These are phyloP conservation scores for Scedosporium apiospermum DNA, from an alignment of 2,329 filamentous ascomycete genomes.

Conservation along the genomic window DNA sequence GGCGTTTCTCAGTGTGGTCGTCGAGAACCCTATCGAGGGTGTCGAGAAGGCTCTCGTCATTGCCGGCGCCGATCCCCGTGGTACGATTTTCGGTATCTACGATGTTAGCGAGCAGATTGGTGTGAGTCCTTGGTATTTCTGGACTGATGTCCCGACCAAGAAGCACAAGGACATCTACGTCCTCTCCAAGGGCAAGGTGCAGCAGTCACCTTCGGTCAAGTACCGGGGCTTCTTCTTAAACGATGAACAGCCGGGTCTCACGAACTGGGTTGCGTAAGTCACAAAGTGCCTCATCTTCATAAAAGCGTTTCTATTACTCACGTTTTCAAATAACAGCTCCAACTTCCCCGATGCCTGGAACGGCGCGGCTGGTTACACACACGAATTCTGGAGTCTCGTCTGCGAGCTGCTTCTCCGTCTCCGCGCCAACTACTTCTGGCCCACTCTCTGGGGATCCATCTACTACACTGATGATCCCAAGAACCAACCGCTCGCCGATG, in stretches of 20 bases:
- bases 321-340: background rate
- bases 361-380: slow-evolving; percentile 37
- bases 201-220: slow-evolving; percentile 52
- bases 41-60: slow-evolving; percentile 42
- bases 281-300: no score
- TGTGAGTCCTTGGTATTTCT: slow-evolving; percentile 63
- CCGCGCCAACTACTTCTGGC: slow-evolving; percentile 68
- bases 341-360: slow-evolving; percentile 27
- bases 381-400: slow-evolving; percentile 58
- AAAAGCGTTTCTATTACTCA: no score
- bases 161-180: slow-evolving; percentile 45
- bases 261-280: slow-evolving; percentile 47
- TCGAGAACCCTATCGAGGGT: slow-evolving; percentile 35
- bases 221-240: slow-evolving; percentile 65
- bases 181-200: slow-evolving; percentile 41
- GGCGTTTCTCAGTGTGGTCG: slow-evolving; percentile 39
- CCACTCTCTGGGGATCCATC: slow-evolving; percentile 61
- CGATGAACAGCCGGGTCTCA: slow-evolving; percentile 58
- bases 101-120: slow-evolving; percentile 52
- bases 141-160: slow-evolving; percentile 50
- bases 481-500: slow-evolving; percentile 61
- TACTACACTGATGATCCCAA: slow-evolving; percentile 62
- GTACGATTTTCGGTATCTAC: slow-evolving; percentile 50
- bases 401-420: slow-evolving; percentile 63
- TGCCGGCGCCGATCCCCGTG: slow-evolving; percentile 48